Evolutionary conservation across 805 yeast species (phyloP), one percentile per base, ranked within the genome.

Genomic region (Debaryomyces hansenii): DNA sequence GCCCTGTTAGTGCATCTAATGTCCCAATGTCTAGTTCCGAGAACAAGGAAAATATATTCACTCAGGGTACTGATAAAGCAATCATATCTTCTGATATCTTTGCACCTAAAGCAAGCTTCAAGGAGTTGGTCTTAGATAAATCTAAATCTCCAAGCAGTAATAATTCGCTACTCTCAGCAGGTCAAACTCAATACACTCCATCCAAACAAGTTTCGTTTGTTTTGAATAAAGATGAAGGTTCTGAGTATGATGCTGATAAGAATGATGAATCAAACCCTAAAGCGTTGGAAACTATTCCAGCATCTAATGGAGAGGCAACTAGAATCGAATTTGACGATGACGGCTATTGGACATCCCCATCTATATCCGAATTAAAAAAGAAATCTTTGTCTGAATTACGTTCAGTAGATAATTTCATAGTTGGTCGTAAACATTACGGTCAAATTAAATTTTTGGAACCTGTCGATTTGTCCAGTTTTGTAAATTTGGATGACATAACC

Each of bases 281-380:
- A 24, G 36, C 21, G 12, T 27, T 44, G 21, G 42, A 40, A 16
- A 31, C 20, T 12, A 33, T 27, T 11, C 20, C 28, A 5, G 40
- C 37, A 8, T 27, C 29, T 8, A 45, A 44, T 15, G 27, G 27
- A 24, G 27, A 24, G 7, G 36, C 43, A n/a, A 41, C 33, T 11
- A 53, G 71, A 37, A 4, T 39, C 10, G 70, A 78, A 37, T 73
- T 74, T 24, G 80, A 85, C 42, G 83, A 82, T 11, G 80, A 86
- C 41, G 96, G 91, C 5, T 94, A 91, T 67, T 94, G 94, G 88
- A 85, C 84, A 44, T 80, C 87, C 5, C 99, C 99, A 14, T 73
- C 90, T 2, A 59, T 85, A 33, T 78, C 82, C 4, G 83, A 83
- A 41, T 69, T 94, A 43, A 75, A 78, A 45, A 66, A 73, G 14